Evolutionary conservation across 371 early-diverging fungal genomes (phyloP), one percentile per base, ranked within the genome.

Genomic region (Coemansia sp.): DNA sequence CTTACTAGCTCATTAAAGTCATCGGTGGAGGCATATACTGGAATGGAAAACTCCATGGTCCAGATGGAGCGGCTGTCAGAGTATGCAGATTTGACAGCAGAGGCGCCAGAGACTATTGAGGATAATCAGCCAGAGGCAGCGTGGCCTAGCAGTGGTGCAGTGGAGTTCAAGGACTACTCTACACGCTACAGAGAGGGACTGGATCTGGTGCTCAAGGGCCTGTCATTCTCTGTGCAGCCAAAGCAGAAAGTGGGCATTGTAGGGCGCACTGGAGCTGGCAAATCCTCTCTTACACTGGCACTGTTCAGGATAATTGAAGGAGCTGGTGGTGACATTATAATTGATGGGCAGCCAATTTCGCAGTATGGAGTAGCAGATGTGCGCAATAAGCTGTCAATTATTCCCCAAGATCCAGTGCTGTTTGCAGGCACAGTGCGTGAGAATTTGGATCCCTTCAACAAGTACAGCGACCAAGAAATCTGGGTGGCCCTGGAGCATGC

Each of bases 401-500:
- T 86, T 51, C 85, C 86, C 2, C 87, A 86, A 55, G 86, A 86
- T 26, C 83, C 87, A 1, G 71, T 83, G 57, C 50, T 86, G 33
- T 86, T 85, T 69, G 81, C 81, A 0, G 90, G 87, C 53, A 86
- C 91, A 0, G 77, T 92, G 53, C 78, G 86, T 8, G 61, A 59
- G 35, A 86, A 86, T 59, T 62, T 86, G 14, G 86, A 86, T 61
- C 86, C 87, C 2, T 82, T 81, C 40, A 51, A 49, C 52, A 52
- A 62, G 20, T 65, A 71, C 43, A 51, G 67, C 2, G 86, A 85
- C 66, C 84, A 79, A 10, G 87, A 85, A n/a, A 68, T 98, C 10
- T 97, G 98, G 98, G 57, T 70, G 12, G 92, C 87, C 0, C 78
- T 98, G 42, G 87, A 92, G 58, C 79, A 80, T 12, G 85, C 91